Evolutionary conservation across 148 eudicot species (phyloP).

Genomic region (Rhododendron ovatum): DNA sequence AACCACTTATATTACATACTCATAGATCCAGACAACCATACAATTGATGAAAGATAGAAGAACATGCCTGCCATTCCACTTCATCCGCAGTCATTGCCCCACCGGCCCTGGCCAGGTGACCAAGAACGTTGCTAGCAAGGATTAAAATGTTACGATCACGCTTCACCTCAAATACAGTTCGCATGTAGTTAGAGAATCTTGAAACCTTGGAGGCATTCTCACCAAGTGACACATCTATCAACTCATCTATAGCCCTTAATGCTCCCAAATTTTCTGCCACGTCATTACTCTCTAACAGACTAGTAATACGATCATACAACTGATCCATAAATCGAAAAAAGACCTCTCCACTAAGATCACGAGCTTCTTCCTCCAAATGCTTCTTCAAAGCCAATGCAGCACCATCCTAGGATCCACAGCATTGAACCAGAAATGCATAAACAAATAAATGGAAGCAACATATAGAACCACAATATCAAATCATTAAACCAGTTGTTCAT

Average conservation of each 20-base stretch:
- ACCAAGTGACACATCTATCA: conserved; percentile 77
- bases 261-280: conserved; percentile 92
- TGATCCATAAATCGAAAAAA: conserved; percentile 94
- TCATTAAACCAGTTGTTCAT: background rate
- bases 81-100: conserved; percentile 99
- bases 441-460: background rate
- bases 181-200: conserved; percentile 73
- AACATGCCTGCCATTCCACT: conserved; percentile 78
- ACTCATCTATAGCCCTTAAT: conserved; percentile 85
- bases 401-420: conserved; percentile 59
- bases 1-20: conserved; percentile 11
- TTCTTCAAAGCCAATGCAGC: conserved; percentile 73
- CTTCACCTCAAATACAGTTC: conserved; percentile 75
- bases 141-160: conserved; percentile 78
- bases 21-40: background rate
- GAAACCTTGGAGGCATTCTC: conserved; percentile 93
- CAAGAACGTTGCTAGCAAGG: conserved; percentile 89
- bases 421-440: background rate
- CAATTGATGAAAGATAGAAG: conserved; percentile 2
- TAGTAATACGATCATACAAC: conserved; percentile 76
- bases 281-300: conserved; percentile 72
- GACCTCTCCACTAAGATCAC: conserved; percentile 77
- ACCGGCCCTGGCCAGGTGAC: conserved; percentile 88
- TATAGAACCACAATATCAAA: background rate
- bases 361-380: conserved; percentile 86